Evolutionary conservation across 192 early-diverging fungal genomes (phyloP), one percentile per base, ranked within the genome.

Genomic region (Coemansia sp.): DNA sequence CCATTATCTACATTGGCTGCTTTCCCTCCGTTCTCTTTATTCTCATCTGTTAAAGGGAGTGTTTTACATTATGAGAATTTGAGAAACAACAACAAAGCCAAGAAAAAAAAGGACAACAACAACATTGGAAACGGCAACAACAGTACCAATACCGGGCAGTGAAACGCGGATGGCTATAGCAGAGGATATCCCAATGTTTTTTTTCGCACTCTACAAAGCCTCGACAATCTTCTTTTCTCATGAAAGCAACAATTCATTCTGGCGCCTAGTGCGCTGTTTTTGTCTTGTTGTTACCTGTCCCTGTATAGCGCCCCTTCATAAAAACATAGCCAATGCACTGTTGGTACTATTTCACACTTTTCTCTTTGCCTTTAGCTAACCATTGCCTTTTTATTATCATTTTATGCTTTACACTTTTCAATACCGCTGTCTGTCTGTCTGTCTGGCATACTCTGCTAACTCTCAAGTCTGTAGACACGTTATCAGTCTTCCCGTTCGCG

Each of bases 351-450:
- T n/a, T 8, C 51, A 20, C 10, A 19, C 51, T 59, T 16, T 41
- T 44, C 22, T 39, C 16, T 41, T 45, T 49, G 56, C 65, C 37
- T 32, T 32, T 32, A 32, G 32, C 32, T 32, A 32, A 32, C 40
- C 14, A 16, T 65, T 45, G 12, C 57, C 7, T 45, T n/a, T 67
- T 67, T 58, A n/a, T 46, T 48, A 54, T 66, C 51, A n/a, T 40
- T 53, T 5, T 14, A 6, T 67, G 54, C 17, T 45, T 57, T 56
- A 25, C n/a, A 44, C 2, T 44, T 48, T 41, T 12, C 32, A 32
- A 32, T 32, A 4, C 32, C 32, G 32, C 32, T 32, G n/a, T n/a
- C n/a, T n/a, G n/a, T n/a, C n/a, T n/a, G n/a, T n/a, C n/a, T 48
- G 32, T 49, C 43, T 66, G 55, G 40, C n/a, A 45, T 40, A 17